A percentile compares a stretch with the other conserved stretches of the same genome.
Conservation (phyloP, 257 asterid species). For the Penstemon davidsonii region DNA sequence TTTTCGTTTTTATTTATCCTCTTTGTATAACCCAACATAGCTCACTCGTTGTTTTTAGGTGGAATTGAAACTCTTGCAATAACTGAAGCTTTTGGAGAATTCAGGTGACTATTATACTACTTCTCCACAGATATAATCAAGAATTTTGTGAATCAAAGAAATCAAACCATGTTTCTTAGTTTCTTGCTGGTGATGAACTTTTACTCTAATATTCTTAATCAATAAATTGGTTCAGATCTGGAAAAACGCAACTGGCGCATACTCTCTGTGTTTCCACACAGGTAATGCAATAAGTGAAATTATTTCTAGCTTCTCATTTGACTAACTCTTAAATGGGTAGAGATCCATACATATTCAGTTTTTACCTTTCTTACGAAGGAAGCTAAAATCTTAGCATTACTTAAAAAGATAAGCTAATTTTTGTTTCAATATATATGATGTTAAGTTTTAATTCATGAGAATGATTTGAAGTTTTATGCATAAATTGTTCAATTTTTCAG, state of each 20-base stretch:
- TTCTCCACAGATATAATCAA: background rate
- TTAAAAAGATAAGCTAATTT: background rate
- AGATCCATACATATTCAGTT: background rate
- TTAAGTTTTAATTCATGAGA: background rate
- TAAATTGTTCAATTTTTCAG: constrained; percentile 44
- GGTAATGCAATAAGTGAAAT: constrained; percentile 40
- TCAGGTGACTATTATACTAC: constrained; percentile 11
- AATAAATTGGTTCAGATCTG: constrained; percentile 61
- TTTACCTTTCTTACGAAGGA: background rate
- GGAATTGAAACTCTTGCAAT: too few species aligned
- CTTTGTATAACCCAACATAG: too few species aligned
- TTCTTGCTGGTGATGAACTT: constrained; percentile 15
- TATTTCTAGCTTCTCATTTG: constrained; percentile 2
- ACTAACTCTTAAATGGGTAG: constrained; percentile 21
- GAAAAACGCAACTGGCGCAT: constrained; percentile 98
- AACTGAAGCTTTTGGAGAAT: constrained; percentile 21
- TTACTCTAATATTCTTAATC: constrained; percentile 22
- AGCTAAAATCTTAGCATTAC: background rate
- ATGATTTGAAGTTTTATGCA: constrained; percentile 9
- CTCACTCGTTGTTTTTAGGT: too few species aligned
- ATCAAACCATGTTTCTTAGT: background rate
- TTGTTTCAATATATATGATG: background rate
- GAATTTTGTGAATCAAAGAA: background rate
- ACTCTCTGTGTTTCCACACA: constrained; percentile 97
- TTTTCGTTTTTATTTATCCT: too few species aligned